Base-by-base conservation (phyloP, 2,329 filamentous ascomycete genomes). In the Venturia carpophila region DNA sequence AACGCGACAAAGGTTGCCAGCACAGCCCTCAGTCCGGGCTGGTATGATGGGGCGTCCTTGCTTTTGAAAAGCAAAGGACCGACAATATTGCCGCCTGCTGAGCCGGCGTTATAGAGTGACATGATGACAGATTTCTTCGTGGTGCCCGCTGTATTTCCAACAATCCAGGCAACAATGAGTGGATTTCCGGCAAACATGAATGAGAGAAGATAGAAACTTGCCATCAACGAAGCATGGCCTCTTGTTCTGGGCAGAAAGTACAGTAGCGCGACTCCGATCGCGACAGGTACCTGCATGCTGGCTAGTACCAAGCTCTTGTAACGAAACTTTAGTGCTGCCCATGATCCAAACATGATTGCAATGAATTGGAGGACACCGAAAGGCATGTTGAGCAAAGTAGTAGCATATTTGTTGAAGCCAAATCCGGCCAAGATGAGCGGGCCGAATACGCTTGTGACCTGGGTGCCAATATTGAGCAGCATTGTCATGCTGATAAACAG, bases 51-150 rank as follows among this genome's bases (percentile, higher is more conserved):
- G 1, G 72, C 69, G 64, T 79, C 76, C 64, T 78, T 75, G 21
- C 21, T 39, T 69, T 86, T 82, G 77, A 93, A 94, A 11, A 93
- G 86, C 65, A 91, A 79, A 69, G 84, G 85, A 39, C 89, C 84
- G 68, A 94, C 62, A n/a, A 65, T 94, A 43, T 89, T 88, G 3
- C 87, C 87, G 0, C 82, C 79, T 0, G 84, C 82, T 1, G 81
- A 80, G 0, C 83, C 86, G 0, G 83, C 85, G 69, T 87, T 86
- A 77, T 84, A 89, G 0, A 87, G 74, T 0, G 82, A 83, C 80
- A 88, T 85, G 47, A 85, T 80, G 61, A 83, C 79, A 0, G 84
- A 85, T 70, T 87, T 87, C 74, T 90, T 89, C 2, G 86, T 88
- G 19, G 82, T 83, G 7, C 87, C 87, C 0, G 80, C 87, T 0